phyloP scores from a whole-genome alignment of 768 basidiomycete species.

The Termitomyces sp. region DNA sequence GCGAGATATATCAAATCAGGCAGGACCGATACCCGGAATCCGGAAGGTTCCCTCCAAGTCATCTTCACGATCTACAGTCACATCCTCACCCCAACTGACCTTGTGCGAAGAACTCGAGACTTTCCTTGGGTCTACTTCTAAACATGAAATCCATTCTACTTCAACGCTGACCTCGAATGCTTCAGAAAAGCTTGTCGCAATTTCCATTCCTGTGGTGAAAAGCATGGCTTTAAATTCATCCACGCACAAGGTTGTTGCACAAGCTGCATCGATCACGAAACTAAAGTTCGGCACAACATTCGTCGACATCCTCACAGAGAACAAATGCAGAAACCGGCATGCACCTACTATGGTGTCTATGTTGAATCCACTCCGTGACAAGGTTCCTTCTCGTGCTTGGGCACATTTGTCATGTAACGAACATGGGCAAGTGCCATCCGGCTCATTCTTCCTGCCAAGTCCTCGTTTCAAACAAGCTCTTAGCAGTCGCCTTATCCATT shows the following conservation, averaged over 20 bases:
- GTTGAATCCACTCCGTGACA: slow-evolving; percentile 19
- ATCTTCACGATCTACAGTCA: background rate
- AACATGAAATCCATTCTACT: background rate
- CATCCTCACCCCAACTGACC: background rate
- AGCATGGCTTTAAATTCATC: background rate
- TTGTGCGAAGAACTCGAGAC: background rate
- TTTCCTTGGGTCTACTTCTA: background rate
- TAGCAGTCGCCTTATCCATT: slow-evolving; percentile 1
- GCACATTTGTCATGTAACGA: slow-evolving; percentile 3
- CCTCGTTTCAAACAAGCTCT: slow-evolving; percentile 13
- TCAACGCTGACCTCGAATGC: background rate
- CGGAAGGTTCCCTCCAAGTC: slow-evolving; percentile 11
- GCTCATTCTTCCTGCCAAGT: slow-evolving; percentile 11
- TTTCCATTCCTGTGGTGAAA: background rate
- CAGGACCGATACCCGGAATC: slow-evolving; percentile 6
- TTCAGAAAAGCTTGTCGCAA: background rate
- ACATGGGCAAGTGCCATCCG: background rate
- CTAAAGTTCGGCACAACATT: slow-evolving; percentile 1
- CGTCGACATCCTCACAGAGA: slow-evolving; percentile 11
- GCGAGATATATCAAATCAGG: slow-evolving; percentile 7
- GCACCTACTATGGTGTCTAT: slow-evolving; percentile 19
- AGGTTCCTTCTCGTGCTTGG: slow-evolving; percentile 16
- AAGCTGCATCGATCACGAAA: background rate
- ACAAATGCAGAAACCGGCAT: slow-evolving; percentile 16
- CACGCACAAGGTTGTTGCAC: background rate